Evolutionary conservation across 352 stramenopile species (phyloP).

Genomic region (Phytopythium montanum): DNA sequence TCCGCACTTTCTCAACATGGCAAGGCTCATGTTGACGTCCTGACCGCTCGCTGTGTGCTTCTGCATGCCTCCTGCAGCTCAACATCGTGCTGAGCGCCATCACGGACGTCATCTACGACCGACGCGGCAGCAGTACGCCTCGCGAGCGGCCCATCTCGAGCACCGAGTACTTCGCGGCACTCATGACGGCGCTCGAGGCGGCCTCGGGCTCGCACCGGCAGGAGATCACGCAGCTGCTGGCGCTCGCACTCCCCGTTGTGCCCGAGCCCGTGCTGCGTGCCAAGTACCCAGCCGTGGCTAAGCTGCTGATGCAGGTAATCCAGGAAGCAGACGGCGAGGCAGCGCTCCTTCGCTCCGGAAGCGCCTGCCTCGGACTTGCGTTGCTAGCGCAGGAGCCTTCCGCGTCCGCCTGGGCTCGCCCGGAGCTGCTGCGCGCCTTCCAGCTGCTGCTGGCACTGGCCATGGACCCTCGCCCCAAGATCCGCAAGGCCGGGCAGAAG

Average conservation of each 20-base stretch:
- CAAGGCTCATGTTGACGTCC: too few relatives aligned
- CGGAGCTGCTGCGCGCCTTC: conserved; percentile 72
- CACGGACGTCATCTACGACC: conserved; percentile 81
- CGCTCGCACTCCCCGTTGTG: conserved; percentile 68
- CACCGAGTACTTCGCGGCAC: conserved; percentile 85
- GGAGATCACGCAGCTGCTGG: conserved; percentile 73
- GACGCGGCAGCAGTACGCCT: conserved; percentile 18
- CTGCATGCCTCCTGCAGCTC: conserved; percentile 24
- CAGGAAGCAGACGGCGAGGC: conserved; percentile 64
- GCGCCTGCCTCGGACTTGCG: conserved; percentile 53
- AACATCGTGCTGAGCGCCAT: conserved; percentile 84
- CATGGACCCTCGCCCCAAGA: conserved; percentile 79
- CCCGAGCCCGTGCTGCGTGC: conserved; percentile 69
- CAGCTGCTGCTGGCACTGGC: conserved; percentile 74
- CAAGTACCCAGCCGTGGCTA: conserved; percentile 76
- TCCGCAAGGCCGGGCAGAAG: conserved; percentile 78
- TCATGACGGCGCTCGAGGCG: conserved; percentile 85
- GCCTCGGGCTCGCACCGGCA: conserved; percentile 67
- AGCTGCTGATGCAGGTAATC: conserved; percentile 62
- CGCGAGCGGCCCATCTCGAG: conserved; percentile 42
- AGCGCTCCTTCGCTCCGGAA: conserved; percentile 57
- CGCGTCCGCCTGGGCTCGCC: conserved; percentile 49
- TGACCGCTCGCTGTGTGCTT: not conserved
- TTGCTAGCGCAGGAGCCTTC: conserved; percentile 76
- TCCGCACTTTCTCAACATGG: not conserved